phyloP scores from a whole-genome alignment of 169 alveolate genomes.

The Eimeria tenella region DNA sequence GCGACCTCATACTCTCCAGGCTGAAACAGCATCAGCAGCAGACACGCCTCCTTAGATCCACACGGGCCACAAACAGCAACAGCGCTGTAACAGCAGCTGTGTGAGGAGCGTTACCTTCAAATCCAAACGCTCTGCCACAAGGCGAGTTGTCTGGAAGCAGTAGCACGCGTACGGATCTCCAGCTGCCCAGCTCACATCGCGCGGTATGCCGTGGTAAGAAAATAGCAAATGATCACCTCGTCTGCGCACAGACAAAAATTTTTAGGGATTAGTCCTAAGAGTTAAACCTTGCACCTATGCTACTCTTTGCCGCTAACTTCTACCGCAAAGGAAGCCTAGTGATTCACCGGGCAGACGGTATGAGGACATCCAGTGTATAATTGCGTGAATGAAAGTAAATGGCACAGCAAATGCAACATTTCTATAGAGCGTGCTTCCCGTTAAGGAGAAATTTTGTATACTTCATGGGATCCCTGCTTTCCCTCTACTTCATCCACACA shows the following conservation, averaged over 20 bases:
- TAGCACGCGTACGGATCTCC: slow-evolving; percentile 77
- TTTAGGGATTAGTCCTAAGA: no score
- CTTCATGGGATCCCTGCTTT: not conserved
- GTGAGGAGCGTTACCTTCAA: slow-evolving; percentile 28
- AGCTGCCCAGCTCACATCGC: not conserved
- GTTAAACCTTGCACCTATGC: no score
- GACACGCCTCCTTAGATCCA: not conserved
- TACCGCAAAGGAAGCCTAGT: no score
- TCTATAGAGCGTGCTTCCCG: no score
- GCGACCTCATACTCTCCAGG: slow-evolving; percentile 67
- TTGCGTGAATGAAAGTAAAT: no score
- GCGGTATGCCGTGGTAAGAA: slow-evolving; percentile 78
- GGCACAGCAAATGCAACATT: no score
- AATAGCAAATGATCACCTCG: slow-evolving; percentile 57
- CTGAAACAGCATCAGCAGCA: slow-evolving; percentile 43
- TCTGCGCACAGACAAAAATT: not conserved
- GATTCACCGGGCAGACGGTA: no score
- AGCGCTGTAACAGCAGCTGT: not conserved
- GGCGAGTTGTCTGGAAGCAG: slow-evolving; percentile 77
- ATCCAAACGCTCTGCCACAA: slow-evolving; percentile 55
- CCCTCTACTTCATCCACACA: not conserved
- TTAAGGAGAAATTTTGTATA: no score
- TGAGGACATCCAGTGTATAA: no score
- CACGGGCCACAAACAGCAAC: not conserved
- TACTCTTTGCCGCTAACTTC: no score